Percentiles rank a stretch among this genome's conserved stretches.
phyloP scores from a whole-genome alignment of 176 grass and related monocot genomes.

The Luzula sylvatica region DNA sequence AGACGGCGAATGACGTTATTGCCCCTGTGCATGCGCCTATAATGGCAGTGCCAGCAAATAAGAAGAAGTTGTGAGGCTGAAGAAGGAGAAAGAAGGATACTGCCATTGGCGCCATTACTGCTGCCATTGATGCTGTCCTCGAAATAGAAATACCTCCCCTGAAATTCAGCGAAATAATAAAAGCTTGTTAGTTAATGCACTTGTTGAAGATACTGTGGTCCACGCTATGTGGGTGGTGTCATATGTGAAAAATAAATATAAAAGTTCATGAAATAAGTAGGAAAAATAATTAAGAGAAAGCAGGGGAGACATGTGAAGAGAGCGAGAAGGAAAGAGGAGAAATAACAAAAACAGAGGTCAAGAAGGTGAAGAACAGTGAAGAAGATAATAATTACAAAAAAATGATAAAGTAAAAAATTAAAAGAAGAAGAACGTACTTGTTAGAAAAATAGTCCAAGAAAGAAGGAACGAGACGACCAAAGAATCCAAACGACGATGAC shows the following conservation, averaged over 20 bases:
- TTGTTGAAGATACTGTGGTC: slow-evolving; percentile 13
- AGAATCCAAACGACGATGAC: slow-evolving; percentile 92
- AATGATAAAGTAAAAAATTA: background rate
- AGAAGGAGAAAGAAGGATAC: slow-evolving; percentile 71
- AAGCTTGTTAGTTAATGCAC: slow-evolving; percentile 16
- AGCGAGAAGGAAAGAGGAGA: background rate
- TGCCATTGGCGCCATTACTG: slow-evolving; percentile 65
- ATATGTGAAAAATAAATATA: background rate
- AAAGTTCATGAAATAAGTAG: background rate
- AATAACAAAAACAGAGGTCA: background rate
- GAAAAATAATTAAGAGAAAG: background rate
- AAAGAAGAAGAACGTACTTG: slow-evolving; percentile 33
- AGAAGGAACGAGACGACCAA: slow-evolving; percentile 86
- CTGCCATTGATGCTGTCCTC: slow-evolving; percentile 68
- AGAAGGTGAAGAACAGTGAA: background rate
- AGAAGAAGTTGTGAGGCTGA: slow-evolving; percentile 24
- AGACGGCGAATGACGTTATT: slow-evolving; percentile 78
- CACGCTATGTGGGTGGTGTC: background rate
- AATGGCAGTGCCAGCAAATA: slow-evolving; percentile 64
- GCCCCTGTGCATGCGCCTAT: slow-evolving; percentile 86
- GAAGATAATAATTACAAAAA: background rate
- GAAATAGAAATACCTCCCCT: slow-evolving; percentile 57
- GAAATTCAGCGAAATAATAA: slow-evolving; percentile 2
- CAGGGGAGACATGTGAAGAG: slow-evolving; percentile 4
- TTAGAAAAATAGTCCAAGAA: slow-evolving; percentile 82